Evolutionary conservation across 306 rosid genomes (phyloP).

Genomic region (Cucumis cinereus): DNA sequence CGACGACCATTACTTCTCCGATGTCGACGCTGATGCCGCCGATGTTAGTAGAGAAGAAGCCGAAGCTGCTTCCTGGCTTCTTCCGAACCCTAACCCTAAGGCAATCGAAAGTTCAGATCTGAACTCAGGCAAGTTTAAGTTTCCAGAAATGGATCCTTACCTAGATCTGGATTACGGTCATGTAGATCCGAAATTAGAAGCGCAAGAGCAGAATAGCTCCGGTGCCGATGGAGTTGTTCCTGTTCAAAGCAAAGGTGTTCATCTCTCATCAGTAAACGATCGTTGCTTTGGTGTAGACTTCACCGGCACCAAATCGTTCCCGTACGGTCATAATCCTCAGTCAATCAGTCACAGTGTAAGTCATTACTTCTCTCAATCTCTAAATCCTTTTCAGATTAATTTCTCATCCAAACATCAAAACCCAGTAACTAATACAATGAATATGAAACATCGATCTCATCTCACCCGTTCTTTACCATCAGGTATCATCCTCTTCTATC

Average conservation of each 20-base stretch:
- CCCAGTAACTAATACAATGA: background rate
- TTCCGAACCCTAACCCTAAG: slow-evolving; percentile 44
- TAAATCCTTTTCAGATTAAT: too few species aligned
- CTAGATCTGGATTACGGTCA: slow-evolving; percentile 59
- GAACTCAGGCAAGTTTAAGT: slow-evolving; percentile 36
- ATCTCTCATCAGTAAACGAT: slow-evolving; percentile 18
- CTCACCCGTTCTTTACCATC: background rate
- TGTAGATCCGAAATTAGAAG: slow-evolving; percentile 43
- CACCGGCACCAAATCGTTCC: slow-evolving; percentile 38
- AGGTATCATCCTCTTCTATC: slow-evolving; percentile 80
- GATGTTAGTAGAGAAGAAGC: slow-evolving; percentile 77
- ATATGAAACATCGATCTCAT: background rate
- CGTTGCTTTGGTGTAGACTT: slow-evolving; percentile 31
- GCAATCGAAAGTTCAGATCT: slow-evolving; percentile 38
- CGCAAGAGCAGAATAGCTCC: slow-evolving; percentile 47
- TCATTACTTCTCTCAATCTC: background rate
- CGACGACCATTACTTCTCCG: slow-evolving; percentile 43
- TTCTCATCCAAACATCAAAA: background rate
- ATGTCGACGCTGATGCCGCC: slow-evolving; percentile 32
- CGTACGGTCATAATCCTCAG: slow-evolving; percentile 31
- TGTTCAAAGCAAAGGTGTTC: slow-evolving; percentile 28
- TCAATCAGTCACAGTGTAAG: slow-evolving; percentile 79
- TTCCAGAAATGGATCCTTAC: slow-evolving; percentile 51
- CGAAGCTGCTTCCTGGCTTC: slow-evolving; percentile 91
- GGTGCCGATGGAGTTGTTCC: slow-evolving; percentile 80